Conservation (phyloP, 768 basidiomycete species). For the Astraeus odoratus region DNA sequence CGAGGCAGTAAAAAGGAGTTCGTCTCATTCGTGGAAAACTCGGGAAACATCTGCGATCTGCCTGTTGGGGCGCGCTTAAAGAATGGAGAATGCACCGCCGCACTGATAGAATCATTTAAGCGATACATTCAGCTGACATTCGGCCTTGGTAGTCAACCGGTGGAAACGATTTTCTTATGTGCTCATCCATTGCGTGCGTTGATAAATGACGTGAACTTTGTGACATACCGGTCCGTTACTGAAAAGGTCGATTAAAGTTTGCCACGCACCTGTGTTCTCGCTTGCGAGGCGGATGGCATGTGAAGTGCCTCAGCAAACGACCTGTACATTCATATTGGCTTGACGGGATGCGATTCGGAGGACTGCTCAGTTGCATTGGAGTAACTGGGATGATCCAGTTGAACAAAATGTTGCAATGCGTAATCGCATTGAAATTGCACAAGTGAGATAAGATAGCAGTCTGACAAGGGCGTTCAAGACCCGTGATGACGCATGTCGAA, state of each 20-base stretch:
- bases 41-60: no score
- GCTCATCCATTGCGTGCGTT: constrained; percentile 8
- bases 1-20: no score
- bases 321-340: no score
- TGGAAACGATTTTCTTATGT: constrained; percentile 8
- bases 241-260: not conserved
- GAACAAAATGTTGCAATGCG: not conserved
- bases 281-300: no score
- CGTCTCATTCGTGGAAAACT: no score
- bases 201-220: constrained; percentile 28
- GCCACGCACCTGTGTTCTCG: constrained; percentile 8
- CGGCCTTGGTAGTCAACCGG: constrained; percentile 8
- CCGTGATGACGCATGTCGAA: constrained; percentile 21
- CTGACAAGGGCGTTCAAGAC: constrained; percentile 16
- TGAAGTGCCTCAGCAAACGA: no score
- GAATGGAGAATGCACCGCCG: constrained; percentile 5
- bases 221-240: constrained; percentile 11
- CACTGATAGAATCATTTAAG: constrained; percentile 9
- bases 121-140: constrained; percentile 14
- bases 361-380: no score
- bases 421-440: constrained; percentile 11
- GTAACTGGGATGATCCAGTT: no score
- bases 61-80: not conserved
- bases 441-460: constrained; percentile 22
- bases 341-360: no score